phyloP scores from a whole-genome alignment of 2,329 filamentous ascomycete genomes.

The Diplodia mutila region DNA sequence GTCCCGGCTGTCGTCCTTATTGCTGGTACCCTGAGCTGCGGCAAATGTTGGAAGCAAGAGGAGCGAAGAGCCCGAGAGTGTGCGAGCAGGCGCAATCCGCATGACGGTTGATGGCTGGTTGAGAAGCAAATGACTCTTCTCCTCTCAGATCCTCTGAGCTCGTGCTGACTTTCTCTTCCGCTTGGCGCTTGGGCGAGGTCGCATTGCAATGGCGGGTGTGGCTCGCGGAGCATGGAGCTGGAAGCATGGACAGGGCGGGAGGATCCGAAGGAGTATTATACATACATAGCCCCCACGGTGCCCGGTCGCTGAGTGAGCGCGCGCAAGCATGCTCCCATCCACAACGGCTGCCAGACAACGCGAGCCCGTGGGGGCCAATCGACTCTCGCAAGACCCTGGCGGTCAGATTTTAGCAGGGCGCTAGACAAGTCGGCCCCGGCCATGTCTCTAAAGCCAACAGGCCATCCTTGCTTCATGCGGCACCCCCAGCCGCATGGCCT shows the following conservation, averaged over 20 bases:
- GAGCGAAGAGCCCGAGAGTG: no score
- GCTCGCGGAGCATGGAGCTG: not conserved
- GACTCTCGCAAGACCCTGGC: not conserved
- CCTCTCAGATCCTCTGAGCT: not conserved
- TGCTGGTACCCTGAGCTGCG: conserved; percentile 13
- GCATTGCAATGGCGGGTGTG: not conserved
- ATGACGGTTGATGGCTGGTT: not conserved
- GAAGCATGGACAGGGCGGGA: not conserved
- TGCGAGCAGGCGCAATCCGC: not conserved
- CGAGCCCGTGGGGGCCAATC: not conserved
- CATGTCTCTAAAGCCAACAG: not conserved
- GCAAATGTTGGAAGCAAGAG: not conserved
- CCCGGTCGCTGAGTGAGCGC: no score
- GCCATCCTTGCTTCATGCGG: not conserved
- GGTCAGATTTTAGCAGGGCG: conserved; percentile 6
- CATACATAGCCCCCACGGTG: not conserved
- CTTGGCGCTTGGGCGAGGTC: not conserved
- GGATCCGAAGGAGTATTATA: conserved; percentile 16
- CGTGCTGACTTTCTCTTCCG: not conserved
- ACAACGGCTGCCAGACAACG: no score
- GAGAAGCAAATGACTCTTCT: not conserved
- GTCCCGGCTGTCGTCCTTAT: conserved; percentile 23
- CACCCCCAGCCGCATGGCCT: not conserved
- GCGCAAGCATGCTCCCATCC: no score
- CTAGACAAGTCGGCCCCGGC: not conserved